These are phyloP conservation scores for Pseudogymnoascus sp. DNA, from an alignment of 2,329 filamentous ascomycete species.

Conservation along the genomic window DNA sequence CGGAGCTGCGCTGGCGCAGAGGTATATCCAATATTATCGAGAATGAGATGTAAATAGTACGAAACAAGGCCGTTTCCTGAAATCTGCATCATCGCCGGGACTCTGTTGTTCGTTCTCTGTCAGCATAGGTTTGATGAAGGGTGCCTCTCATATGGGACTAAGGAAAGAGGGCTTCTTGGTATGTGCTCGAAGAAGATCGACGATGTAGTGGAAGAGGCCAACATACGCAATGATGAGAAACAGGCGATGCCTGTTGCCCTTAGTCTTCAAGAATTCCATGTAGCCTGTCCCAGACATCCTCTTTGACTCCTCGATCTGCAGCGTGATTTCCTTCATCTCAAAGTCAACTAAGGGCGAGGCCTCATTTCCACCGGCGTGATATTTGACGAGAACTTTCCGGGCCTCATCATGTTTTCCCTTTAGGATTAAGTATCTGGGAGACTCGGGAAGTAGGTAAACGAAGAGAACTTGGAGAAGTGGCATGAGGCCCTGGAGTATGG, in stretches of 20 bases:
- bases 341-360: conserved; percentile 37
- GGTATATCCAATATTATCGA: conserved; percentile 20
- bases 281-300: conserved; percentile 5
- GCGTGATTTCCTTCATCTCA: conserved; percentile 38
- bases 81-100: conserved; percentile 12
- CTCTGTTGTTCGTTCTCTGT: too few species aligned
- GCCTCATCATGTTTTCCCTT: conserved; percentile 42
- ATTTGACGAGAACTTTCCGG: conserved; percentile 41
- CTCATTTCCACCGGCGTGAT: conserved; percentile 43
- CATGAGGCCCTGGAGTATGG: conserved; percentile 17
- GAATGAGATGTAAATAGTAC: conserved; percentile 19
- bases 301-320: background rate
- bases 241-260: conserved; percentile 42
- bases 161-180: too few species aligned
- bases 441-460: conserved; percentile 12
- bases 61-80: conserved; percentile 21
- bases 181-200: too few species aligned
- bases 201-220: conserved; percentile 14
- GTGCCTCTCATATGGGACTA: too few species aligned
- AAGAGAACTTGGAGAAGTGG: conserved; percentile 5
- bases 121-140: too few species aligned
- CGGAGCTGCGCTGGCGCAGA: conserved; percentile 16
- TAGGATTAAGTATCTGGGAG: conserved; percentile 9
- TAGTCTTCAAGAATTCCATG: conserved; percentile 31
- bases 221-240: conserved; percentile 38